phyloP scores from a whole-genome alignment of 495 filamentous ascomycete species.

The Darksidea phi region DNA sequence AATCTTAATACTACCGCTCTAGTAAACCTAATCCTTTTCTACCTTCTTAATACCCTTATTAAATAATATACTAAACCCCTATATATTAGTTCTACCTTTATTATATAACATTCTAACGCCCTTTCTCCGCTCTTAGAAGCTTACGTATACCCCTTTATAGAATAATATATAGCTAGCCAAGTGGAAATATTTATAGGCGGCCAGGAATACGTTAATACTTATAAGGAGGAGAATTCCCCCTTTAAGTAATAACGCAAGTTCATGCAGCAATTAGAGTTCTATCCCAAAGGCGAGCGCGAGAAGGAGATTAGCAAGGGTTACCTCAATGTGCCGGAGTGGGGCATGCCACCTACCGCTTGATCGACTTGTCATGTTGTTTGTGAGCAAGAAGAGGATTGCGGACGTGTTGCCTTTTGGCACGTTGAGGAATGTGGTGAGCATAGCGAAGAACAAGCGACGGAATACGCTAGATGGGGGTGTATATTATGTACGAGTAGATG shows the following conservation, averaged over 20 bases:
- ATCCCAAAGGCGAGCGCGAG: conserved; percentile 37
- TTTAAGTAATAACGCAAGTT: conserved; percentile 86
- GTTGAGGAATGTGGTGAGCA: conserved; percentile 63
- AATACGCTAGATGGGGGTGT: background rate
- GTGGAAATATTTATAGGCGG: conserved; percentile 84
- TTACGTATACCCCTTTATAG: conserved; percentile 59
- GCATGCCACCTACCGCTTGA: conserved; percentile 91
- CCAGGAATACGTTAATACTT: conserved; percentile 84
- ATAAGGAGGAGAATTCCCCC: conserved; percentile 97
- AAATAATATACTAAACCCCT: conserved; percentile 71
- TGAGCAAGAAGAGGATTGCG: conserved; percentile 68
- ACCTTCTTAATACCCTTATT: conserved; percentile 82
- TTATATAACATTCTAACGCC: conserved; percentile 86
- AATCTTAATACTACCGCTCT: conserved; percentile 54
- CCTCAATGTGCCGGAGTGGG: conserved; percentile 77
- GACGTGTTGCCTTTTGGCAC: conserved; percentile 88
- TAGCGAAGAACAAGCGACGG: conserved; percentile 24
- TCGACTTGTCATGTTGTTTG: conserved; percentile 83
- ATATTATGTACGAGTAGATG: background rate
- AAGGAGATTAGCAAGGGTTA: conserved; percentile 88
- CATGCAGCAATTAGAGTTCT: conserved; percentile 54
- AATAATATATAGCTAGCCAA: conserved; percentile 71
- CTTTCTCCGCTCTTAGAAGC: conserved; percentile 91
- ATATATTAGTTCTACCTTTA: conserved; percentile 75
- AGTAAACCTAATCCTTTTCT: conserved; percentile 63